These are phyloP conservation scores for Scheffersomyces insectosa DNA, from an alignment of 1,139 yeast species.

Conservation along the genomic window DNA sequence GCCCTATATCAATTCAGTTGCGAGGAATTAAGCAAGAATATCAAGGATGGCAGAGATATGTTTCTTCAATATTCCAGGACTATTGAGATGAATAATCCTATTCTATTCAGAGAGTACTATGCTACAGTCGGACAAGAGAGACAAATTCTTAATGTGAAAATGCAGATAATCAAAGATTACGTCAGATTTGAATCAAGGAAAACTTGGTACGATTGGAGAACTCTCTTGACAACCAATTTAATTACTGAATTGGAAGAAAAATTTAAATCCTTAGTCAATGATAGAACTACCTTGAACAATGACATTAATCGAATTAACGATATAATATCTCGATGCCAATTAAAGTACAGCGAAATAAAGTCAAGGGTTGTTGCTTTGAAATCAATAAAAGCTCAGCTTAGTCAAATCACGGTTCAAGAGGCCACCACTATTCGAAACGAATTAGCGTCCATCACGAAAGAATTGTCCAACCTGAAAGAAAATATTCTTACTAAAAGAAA, in stretches of 20 bases:
- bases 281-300: conserved; percentile 21
- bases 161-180: conserved; percentile 48
- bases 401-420: conserved; percentile 16
- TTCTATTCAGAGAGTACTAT: conserved; percentile 48
- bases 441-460: conserved; percentile 9
- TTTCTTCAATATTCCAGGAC: conserved; percentile 46
- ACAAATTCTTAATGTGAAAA: conserved; percentile 39
- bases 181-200: conserved; percentile 52
- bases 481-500: conserved; percentile 10
- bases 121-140: conserved; percentile 37
- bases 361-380: conserved; percentile 23
- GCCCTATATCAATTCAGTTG: conserved; percentile 50
- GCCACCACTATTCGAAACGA: background rate
- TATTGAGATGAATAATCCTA: conserved; percentile 48
- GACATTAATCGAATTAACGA: conserved; percentile 23
- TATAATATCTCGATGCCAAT: conserved; percentile 13
- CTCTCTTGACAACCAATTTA: conserved; percentile 41
- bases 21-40: conserved; percentile 51
- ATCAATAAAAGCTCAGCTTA: conserved; percentile 19
- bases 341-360: conserved; percentile 16
- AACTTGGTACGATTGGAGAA: conserved; percentile 62
- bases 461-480: conserved; percentile 11
- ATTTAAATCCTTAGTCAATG: conserved; percentile 24
- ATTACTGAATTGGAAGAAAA: conserved; percentile 36
- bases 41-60: conserved; percentile 47